Evolutionary conservation across 2,329 filamentous ascomycete species (phyloP).

Genomic region (Golovinomyces cichoracearum): DNA sequence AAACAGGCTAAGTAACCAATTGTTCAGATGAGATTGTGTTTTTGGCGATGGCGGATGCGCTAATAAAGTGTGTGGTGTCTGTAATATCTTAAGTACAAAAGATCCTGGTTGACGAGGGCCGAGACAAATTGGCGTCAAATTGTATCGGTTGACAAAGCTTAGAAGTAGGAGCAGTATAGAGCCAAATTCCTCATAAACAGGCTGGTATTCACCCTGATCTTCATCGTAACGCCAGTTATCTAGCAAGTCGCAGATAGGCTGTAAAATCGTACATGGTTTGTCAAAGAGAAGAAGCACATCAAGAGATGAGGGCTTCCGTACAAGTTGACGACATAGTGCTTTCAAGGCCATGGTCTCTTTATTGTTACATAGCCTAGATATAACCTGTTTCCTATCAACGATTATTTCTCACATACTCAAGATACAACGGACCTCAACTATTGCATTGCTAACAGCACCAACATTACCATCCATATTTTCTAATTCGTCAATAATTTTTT

Average conservation of each 20-base stretch:
- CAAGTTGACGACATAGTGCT: conserved; percentile 44
- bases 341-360: conserved; percentile 65
- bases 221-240: conserved; percentile 64
- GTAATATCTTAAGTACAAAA: conserved; percentile 42
- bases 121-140: conserved; percentile 36
- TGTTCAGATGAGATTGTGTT: conserved; percentile 35
- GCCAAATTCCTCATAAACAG: conserved; percentile 66
- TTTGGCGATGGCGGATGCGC: conserved; percentile 33
- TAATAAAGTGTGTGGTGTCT: conserved; percentile 27
- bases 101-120: conserved; percentile 32
- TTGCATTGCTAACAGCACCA: conserved; percentile 55
- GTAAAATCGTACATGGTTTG: conserved; percentile 40
- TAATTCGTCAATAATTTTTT: conserved; percentile 53
- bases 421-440: conserved; percentile 33
- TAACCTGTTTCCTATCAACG: conserved; percentile 22
- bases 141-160: conserved; percentile 51
- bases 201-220: conserved; percentile 62
- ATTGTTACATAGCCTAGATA: conserved; percentile 40
- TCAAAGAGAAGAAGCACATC: conserved; percentile 57
- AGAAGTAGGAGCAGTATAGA: conserved; percentile 48
- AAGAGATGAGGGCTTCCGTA: conserved; percentile 41
- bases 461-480: conserved; percentile 83
- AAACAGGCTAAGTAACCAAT: conserved; percentile 57
- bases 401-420: not conserved
- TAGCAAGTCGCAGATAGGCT: conserved; percentile 47